phyloP scores from a whole-genome alignment of 73 alveolate genomes.

The Stentor coeruleus region DNA sequence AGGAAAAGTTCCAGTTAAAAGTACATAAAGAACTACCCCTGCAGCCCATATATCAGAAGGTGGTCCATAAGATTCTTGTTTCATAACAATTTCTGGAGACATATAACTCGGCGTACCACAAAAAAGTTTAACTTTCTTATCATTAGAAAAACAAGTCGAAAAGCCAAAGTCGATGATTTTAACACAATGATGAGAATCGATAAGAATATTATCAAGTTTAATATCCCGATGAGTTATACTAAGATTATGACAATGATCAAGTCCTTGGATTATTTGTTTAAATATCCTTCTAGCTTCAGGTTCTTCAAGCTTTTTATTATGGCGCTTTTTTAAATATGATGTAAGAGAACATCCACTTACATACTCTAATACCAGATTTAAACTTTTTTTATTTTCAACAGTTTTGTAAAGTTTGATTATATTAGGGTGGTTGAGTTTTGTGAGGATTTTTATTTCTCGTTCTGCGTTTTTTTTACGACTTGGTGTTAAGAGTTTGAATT shows the following conservation, averaged over 20 bases:
- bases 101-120: slow-evolving; percentile 88
- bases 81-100: slow-evolving; percentile 81
- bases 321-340: slow-evolving; percentile 41
- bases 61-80: slow-evolving; percentile 64
- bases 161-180: slow-evolving; percentile 85
- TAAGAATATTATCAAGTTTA: slow-evolving; percentile 72
- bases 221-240: slow-evolving; percentile 70
- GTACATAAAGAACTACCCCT: slow-evolving; percentile 62
- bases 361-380: slow-evolving; percentile 62
- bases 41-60: slow-evolving; percentile 83
- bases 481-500: slow-evolving; percentile 68
- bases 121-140: slow-evolving; percentile 40
- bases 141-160: slow-evolving; percentile 35
- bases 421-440: slow-evolving; percentile 77
- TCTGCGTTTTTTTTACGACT: slow-evolving; percentile 63
- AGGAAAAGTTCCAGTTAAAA: slow-evolving; percentile 75
- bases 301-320: slow-evolving; percentile 52
- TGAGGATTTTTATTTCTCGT: slow-evolving; percentile 76
- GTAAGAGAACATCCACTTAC: slow-evolving; percentile 50
- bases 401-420: slow-evolving; percentile 87
- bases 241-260: slow-evolving; percentile 53
- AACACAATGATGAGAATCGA: slow-evolving; percentile 46
- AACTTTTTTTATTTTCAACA: slow-evolving; percentile 71
- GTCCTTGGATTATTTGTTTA: slow-evolving; percentile 52
- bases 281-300: slow-evolving; percentile 64